Evolutionary conservation across 1,284 basidiomycete species (phyloP).

Genomic region (Cutaneotrichosporon sp.): DNA sequence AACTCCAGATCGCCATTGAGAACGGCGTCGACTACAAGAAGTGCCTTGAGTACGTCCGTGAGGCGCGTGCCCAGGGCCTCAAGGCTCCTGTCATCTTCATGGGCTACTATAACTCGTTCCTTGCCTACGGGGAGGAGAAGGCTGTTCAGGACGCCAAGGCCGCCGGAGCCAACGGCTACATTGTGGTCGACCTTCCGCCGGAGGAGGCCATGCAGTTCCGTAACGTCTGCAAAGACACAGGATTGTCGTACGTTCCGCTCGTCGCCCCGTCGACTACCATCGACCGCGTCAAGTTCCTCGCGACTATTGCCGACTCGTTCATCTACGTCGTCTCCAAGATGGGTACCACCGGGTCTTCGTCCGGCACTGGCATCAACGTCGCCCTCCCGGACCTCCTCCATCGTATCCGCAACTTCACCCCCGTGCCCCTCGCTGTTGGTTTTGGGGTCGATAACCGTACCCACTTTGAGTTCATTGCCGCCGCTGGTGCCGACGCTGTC

Average conservation of each 20-base stretch:
- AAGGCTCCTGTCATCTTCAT: constrained; percentile 85
- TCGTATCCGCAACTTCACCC: constrained; percentile 64
- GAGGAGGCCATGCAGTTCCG: constrained; percentile 92
- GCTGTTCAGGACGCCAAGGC: constrained; percentile 81
- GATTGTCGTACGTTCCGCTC: constrained; percentile 92
- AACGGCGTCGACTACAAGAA: constrained; percentile 70
- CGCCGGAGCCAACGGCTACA: constrained; percentile 94
- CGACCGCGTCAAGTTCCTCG: constrained; percentile 81
- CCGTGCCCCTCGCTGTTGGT: constrained; percentile 85
- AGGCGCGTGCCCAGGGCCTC: constrained; percentile 75
- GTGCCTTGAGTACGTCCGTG: constrained; percentile 69
- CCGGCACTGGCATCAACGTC: constrained; percentile 63
- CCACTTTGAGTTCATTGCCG: constrained; percentile 79
- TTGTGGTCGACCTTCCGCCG: constrained; percentile 95
- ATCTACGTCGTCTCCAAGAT: constrained; percentile 98
- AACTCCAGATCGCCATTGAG: constrained; percentile 67
- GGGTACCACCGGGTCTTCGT: constrained; percentile 93
- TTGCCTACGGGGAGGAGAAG: constrained; percentile 91
- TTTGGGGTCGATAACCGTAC: constrained; percentile 92
- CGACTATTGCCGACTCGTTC: constrained; percentile 91
- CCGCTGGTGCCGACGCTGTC: constrained; percentile 87
- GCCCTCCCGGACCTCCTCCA: constrained; percentile 72
- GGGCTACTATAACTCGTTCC: constrained; percentile 95
- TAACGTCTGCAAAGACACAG: constrained; percentile 71
- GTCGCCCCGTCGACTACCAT: constrained; percentile 91